Conservation (phyloP, 768 basidiomycete species). For the Tremella mesenterica region DNA sequence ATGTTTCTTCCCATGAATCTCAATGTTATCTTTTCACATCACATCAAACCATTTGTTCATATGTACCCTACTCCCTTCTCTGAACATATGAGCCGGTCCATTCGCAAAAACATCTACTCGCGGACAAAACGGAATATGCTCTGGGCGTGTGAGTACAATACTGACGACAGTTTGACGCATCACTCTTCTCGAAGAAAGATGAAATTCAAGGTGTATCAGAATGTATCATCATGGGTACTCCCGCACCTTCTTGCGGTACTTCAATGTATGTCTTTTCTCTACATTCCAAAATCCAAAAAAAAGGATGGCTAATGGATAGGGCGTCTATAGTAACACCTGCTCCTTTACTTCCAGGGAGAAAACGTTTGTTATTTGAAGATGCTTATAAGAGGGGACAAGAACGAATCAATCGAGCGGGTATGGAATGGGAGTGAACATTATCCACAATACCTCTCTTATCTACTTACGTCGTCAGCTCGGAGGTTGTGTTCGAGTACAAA, state of each 20-base stretch:
- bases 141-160: too few relatives aligned
- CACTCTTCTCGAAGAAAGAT: slow-evolving; percentile 91
- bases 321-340: slow-evolving; percentile 46
- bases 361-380: slow-evolving; percentile 45
- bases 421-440: not conserved
- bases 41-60: too few relatives aligned
- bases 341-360: slow-evolving; percentile 38
- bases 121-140: too few relatives aligned
- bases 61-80: too few relatives aligned
- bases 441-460: too few relatives aligned
- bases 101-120: too few relatives aligned
- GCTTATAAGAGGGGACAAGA: slow-evolving; percentile 25
- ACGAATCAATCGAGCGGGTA: not conserved
- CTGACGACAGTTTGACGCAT: slow-evolving; percentile 75
- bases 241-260: slow-evolving; percentile 86
- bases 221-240: slow-evolving; percentile 98
- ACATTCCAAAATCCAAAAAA: not conserved
- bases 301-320: slow-evolving; percentile 18
- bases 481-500: too few relatives aligned
- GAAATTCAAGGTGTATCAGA: slow-evolving; percentile 94
- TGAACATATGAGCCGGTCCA: too few relatives aligned
- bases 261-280: slow-evolving; percentile 57
- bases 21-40: too few relatives aligned
- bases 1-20: too few relatives aligned
- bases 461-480: too few relatives aligned